Evolutionary conservation across 2,329 filamentous ascomycete genomes (phyloP).

Genomic region (Cercospora beticola): DNA sequence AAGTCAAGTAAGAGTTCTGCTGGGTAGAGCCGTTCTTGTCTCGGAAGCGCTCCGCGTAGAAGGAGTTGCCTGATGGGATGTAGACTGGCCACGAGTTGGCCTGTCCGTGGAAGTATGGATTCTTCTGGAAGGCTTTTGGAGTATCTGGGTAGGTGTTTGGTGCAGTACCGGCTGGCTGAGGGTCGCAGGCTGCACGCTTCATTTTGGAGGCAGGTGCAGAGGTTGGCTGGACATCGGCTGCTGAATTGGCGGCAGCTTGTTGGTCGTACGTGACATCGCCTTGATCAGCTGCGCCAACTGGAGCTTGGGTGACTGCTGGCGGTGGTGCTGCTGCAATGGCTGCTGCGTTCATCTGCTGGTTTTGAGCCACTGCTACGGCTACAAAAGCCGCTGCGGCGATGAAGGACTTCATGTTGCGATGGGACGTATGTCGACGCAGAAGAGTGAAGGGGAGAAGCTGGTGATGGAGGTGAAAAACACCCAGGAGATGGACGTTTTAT

Average conservation of each 20-base stretch:
- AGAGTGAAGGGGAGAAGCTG: slow-evolving; percentile 1
- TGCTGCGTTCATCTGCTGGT: slow-evolving; percentile 29
- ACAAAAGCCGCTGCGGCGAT: slow-evolving; percentile 25
- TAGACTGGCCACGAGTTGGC: slow-evolving; percentile 23
- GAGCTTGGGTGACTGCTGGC: slow-evolving; percentile 22
- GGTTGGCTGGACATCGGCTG: slow-evolving; percentile 22
- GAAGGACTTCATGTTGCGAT: slow-evolving; percentile 22
- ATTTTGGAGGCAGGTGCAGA: slow-evolving; percentile 22
- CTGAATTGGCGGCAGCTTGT: slow-evolving; percentile 21
- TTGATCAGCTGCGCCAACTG: slow-evolving; percentile 24
- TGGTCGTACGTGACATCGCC: slow-evolving; percentile 22
- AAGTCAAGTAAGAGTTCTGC: slow-evolving; percentile 31
- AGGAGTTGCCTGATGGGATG: slow-evolving; percentile 17
- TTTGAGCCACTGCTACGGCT: slow-evolving; percentile 29
- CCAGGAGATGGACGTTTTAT: not conserved
- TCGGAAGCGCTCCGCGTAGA: slow-evolving; percentile 28
- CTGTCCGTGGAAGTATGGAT: slow-evolving; percentile 18
- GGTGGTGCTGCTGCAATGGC: slow-evolving; percentile 26
- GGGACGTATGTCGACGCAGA: not conserved
- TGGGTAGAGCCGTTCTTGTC: slow-evolving; percentile 29
- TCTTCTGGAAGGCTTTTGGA: slow-evolving; percentile 30
- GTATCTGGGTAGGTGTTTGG: slow-evolving; percentile 33
- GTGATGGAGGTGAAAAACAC: not conserved
- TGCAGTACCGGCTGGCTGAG: slow-evolving; percentile 41
- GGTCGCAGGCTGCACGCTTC: slow-evolving; percentile 37